Evolutionary conservation across 2,329 filamentous ascomycete species (phyloP), one percentile per base, ranked within the genome.

Genomic region (Juglanconis oblonga): DNA sequence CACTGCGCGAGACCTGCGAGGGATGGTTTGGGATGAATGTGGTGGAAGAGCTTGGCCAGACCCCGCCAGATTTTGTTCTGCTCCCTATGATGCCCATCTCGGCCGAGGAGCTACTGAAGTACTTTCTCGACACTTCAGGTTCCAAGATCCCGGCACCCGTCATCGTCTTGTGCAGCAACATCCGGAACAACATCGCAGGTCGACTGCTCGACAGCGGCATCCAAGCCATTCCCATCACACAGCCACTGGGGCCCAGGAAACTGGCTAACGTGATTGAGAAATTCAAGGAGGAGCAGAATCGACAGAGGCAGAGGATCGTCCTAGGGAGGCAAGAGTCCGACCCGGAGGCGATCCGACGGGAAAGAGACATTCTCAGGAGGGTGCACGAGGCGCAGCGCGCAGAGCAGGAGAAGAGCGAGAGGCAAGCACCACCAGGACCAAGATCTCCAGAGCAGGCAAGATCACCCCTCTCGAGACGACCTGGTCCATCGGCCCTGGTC

Each of bases 1-100:
- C 71, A 0, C 59, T 76, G 1, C 64, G 64, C 3, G 68, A 69
- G 31, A 72, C 69, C 17, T 68, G 70, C 42, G 59, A 67, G 2
- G 67, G 66, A 31, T 77, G 74, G 73, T 74, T 75, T 50, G 68
- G 67, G 3, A 72, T 76, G 62, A 64, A 68, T 2, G 64, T 74
- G 1, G 56, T 63, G 3, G 66, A 62, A 8, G 66, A 67, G 29
- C 13, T 49, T 5, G 59, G 61, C 0, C n/a, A 33, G 0, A 42
- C 58, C 10, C 33, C 54, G 0, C 33, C 47, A 29, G 58, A 52
- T 24, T 56, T 52, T 47, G 50, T 56, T 32, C 52, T 60, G 17
- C 55, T 52, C 24, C 58, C 58, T 3, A 55, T 3, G 35, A 66
- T 2, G 57, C 68, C 4, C 67, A 71, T 13, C 45, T 74, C 9